phyloP scores from a whole-genome alignment of 2,329 filamentous ascomycete genomes.

The Monosporascus sp. region DNA sequence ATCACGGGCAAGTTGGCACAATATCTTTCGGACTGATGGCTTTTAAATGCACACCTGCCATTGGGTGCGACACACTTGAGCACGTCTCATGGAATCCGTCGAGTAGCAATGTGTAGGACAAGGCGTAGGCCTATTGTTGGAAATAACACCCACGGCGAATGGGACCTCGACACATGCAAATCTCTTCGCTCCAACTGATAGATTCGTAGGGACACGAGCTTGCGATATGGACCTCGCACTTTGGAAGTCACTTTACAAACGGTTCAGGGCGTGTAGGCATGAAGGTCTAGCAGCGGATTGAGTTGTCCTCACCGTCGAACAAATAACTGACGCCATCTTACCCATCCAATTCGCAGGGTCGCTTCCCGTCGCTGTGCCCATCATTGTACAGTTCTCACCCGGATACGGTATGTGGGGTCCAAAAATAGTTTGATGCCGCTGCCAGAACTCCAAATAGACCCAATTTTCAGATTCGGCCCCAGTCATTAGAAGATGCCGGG shows the following conservation, averaged over 20 bases:
- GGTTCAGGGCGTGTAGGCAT: neutral
- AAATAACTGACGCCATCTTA: neutral
- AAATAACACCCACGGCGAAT: too few species aligned
- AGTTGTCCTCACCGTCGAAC: slow-evolving; percentile 1
- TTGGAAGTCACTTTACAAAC: too few species aligned
- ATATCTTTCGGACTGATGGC: neutral
- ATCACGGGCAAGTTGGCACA: neutral
- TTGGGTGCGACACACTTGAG: neutral
- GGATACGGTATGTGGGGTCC: neutral
- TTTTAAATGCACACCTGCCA: neutral
- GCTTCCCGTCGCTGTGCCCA: neutral
- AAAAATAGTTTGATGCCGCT: neutral
- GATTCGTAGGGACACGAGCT: too few species aligned
- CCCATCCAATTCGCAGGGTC: neutral
- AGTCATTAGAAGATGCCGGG: neutral
- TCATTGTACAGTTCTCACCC: neutral
- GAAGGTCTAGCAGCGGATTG: slow-evolving; percentile 7
- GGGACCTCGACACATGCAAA: too few species aligned
- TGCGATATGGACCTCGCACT: too few species aligned
- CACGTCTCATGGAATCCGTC: too few species aligned
- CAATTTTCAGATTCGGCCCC: neutral
- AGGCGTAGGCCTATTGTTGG: neutral
- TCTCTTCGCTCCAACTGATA: too few species aligned
- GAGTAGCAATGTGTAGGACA: neutral
- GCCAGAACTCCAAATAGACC: neutral